phyloP scores from a whole-genome alignment of 1,139 yeast species.

The Meyerozyma guilliermondii region DNA sequence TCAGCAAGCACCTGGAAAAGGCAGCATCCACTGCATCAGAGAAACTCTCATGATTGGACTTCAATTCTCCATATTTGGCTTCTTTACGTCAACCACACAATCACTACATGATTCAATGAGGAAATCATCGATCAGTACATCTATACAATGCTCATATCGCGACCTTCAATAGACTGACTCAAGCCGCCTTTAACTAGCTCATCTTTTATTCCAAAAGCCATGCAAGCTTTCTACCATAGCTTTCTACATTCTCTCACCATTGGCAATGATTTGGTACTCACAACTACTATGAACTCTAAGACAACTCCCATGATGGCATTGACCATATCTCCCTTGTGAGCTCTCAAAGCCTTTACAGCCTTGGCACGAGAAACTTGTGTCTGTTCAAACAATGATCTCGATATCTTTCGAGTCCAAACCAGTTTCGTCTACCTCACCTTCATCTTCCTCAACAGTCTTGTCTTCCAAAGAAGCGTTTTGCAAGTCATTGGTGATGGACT shows the following conservation, averaged over 20 bases:
- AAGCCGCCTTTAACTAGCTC: too few species aligned
- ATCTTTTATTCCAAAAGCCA: too few species aligned
- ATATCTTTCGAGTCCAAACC: constrained; percentile 79
- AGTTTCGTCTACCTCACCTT: constrained; percentile 68
- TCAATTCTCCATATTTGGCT: too few species aligned
- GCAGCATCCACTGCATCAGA: too few species aligned
- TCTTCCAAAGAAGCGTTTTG: constrained; percentile 67
- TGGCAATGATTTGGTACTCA: constrained; percentile 4
- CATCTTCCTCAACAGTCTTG: constrained; percentile 41
- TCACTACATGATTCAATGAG: too few species aligned
- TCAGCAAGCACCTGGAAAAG: too few species aligned
- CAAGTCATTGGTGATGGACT: constrained; percentile 85
- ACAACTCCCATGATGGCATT: constrained; percentile 91
- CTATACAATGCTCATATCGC: too few species aligned
- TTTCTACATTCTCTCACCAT: not conserved
- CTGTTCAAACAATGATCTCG: constrained; percentile 81
- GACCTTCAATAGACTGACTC: too few species aligned
- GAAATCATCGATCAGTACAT: too few species aligned
- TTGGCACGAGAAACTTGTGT: constrained; percentile 82
- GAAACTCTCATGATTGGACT: too few species aligned
- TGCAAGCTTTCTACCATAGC: not conserved
- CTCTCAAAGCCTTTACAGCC: constrained; percentile 87
- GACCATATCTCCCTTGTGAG: constrained; percentile 90
- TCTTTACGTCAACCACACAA: too few species aligned
- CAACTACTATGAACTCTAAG: constrained; percentile 21